A percentile compares a stretch with the other conserved stretches of the same genome.
phyloP scores from a whole-genome alignment of 176 grass and related monocot species.

The Carex scoparia region DNA sequence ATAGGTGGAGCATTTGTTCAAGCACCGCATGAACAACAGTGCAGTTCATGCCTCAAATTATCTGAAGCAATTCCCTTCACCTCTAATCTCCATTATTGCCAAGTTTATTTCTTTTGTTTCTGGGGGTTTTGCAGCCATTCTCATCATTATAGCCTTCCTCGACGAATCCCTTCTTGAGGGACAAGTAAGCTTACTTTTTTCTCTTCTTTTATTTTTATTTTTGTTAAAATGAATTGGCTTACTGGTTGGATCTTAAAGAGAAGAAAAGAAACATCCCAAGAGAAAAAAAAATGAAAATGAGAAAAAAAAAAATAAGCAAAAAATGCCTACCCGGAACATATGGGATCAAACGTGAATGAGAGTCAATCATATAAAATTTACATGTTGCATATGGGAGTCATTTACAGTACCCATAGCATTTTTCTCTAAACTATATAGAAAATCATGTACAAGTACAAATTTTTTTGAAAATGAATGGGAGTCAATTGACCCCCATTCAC shows the following conservation, averaged over 20 bases:
- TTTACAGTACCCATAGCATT: too few species aligned
- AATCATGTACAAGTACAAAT: too few species aligned
- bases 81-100: constrained; percentile 82
- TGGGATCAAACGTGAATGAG: too few species aligned
- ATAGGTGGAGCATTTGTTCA: constrained; percentile 97
- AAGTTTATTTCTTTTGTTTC: constrained; percentile 98
- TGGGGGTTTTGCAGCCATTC: constrained; percentile 86
- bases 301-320: background rate
- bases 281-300: background rate
- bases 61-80: constrained; percentile 93
- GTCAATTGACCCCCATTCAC: too few species aligned
- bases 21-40: constrained; percentile 87
- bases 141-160: constrained; percentile 86
- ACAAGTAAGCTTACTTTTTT: constrained; percentile 48
- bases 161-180: constrained; percentile 92
- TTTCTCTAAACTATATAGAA: too few species aligned
- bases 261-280: background rate
- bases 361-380: too few species aligned
- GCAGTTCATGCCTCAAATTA: constrained; percentile 85
- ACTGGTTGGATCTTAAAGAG: background rate
- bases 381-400: too few species aligned
- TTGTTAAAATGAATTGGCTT: background rate
- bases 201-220: constrained; percentile 3
- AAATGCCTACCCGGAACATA: background rate
- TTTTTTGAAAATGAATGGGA: too few species aligned